Evolutionary conservation across 257 asterid species (phyloP).

Genomic region (Solanum appendiculatum): DNA sequence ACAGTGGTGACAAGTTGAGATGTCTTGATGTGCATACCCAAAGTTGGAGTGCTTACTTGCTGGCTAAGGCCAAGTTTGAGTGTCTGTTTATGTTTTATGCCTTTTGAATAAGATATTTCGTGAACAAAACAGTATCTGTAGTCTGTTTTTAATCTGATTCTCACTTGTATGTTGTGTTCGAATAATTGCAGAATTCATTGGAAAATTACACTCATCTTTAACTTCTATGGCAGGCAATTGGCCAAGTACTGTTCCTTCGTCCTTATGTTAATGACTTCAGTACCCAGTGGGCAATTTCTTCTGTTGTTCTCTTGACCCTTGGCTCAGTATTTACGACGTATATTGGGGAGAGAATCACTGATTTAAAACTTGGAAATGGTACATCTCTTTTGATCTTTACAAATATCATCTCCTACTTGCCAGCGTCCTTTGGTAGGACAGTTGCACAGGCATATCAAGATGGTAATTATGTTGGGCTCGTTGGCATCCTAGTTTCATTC

Average conservation of each 20-base stretch:
- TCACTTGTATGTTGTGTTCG: neutral
- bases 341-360: constrained; percentile 83
- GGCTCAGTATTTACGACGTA: constrained; percentile 77
- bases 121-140: neutral
- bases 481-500: constrained; percentile 60
- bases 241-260: constrained; percentile 85
- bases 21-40: neutral
- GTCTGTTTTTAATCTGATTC: neutral
- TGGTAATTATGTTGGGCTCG: constrained; percentile 82
- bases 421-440: constrained; percentile 96
- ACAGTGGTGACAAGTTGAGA: neutral
- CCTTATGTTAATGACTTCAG: constrained; percentile 92
- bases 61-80: neutral
- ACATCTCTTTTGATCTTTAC: constrained; percentile 95
- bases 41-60: neutral
- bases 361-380: constrained; percentile 92
- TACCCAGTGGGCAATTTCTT: constrained; percentile 76
- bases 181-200: neutral
- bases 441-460: constrained; percentile 75
- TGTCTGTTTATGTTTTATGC: neutral
- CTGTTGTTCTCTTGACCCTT: constrained; percentile 68
- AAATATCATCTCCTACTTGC: constrained; percentile 90
- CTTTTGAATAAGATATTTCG: neutral
- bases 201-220: neutral
- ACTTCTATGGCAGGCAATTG: constrained; percentile 69